phyloP scores from a whole-genome alignment of 768 basidiomycete species.

The Austroboletus festivus region DNA sequence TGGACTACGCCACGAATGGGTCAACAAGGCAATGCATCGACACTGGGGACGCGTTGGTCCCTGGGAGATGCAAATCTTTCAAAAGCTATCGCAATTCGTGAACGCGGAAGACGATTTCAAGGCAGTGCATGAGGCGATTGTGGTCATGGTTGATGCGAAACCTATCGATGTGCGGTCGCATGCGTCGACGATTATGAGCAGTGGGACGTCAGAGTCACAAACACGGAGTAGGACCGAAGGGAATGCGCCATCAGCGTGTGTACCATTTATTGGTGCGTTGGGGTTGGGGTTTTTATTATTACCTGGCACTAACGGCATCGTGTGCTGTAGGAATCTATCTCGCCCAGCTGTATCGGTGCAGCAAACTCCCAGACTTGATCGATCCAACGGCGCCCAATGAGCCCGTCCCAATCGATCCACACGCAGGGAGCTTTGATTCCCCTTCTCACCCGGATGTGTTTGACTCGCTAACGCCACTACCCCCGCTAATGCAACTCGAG shows the following conservation, averaged over 20 bases:
- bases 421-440: conserved; percentile 60
- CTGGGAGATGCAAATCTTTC: conserved; percentile 71
- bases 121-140: conserved; percentile 64
- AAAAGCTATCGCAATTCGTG: conserved; percentile 66
- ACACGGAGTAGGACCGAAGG: conserved; percentile 38
- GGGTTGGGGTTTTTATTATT: neutral
- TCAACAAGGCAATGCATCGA: conserved; percentile 62
- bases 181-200: conserved; percentile 51
- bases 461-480: conserved; percentile 65
- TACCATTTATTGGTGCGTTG: conserved; percentile 75
- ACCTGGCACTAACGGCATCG: neutral
- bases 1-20: conserved; percentile 69
- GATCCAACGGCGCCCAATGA: conserved; percentile 80
- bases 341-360: conserved; percentile 62
- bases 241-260: conserved; percentile 54
- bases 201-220: conserved; percentile 40
- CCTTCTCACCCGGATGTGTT: conserved; percentile 81
- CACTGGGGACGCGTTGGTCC: conserved; percentile 63
- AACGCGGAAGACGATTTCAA: conserved; percentile 67
- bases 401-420: conserved; percentile 60
- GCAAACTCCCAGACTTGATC: conserved; percentile 72
- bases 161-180: conserved; percentile 53
- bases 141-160: conserved; percentile 63
- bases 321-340: conserved; percentile 64
- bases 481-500: conserved; percentile 74